Percentiles rank a stretch among this genome's conserved stretches.
These are phyloP conservation scores for Plantago lanceolata DNA, from an alignment of 305 asterid species.

Conservation along the genomic window DNA sequence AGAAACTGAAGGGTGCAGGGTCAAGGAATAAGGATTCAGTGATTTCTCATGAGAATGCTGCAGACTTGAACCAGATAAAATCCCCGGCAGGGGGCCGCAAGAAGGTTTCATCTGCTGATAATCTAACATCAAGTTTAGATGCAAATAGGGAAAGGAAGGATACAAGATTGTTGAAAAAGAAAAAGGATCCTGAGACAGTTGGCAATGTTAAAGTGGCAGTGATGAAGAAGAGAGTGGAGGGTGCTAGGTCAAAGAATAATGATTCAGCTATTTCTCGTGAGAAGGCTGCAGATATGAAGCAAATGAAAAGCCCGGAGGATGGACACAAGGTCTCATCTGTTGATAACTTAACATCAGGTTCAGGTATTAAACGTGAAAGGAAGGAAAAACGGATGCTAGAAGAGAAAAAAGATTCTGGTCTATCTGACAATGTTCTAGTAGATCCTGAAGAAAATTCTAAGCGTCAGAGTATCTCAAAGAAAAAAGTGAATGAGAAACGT, in stretches of 20 bases:
- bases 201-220: slow-evolving; percentile 6
- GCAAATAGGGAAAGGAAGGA: slow-evolving; percentile 38
- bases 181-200: slow-evolving; percentile 32
- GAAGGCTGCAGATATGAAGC: slow-evolving; percentile 20
- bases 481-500: slow-evolving; percentile 44
- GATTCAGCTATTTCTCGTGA: neutral
- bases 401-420: slow-evolving; percentile 38
- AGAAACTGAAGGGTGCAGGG: too few relatives aligned
- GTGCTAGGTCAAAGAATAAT: neutral
- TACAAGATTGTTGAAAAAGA: slow-evolving; percentile 38
- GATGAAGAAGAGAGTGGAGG: slow-evolving; percentile 15
- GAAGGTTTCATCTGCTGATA: slow-evolving; percentile 37
- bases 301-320: slow-evolving; percentile 29
- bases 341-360: slow-evolving; percentile 30
- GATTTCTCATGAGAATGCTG: neutral
- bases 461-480: slow-evolving; percentile 39
- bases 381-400: slow-evolving; percentile 38
- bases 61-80: slow-evolving; percentile 27
- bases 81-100: slow-evolving; percentile 26
- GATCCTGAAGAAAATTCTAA: slow-evolving; percentile 31
- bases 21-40: too few relatives aligned
- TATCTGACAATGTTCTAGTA: slow-evolving; percentile 13
- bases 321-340: slow-evolving; percentile 33
- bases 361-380: slow-evolving; percentile 35
- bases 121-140: slow-evolving; percentile 29